Evolutionary conservation across 768 basidiomycete species (phyloP).

Genomic region (Clitopilus passeckerianus): DNA sequence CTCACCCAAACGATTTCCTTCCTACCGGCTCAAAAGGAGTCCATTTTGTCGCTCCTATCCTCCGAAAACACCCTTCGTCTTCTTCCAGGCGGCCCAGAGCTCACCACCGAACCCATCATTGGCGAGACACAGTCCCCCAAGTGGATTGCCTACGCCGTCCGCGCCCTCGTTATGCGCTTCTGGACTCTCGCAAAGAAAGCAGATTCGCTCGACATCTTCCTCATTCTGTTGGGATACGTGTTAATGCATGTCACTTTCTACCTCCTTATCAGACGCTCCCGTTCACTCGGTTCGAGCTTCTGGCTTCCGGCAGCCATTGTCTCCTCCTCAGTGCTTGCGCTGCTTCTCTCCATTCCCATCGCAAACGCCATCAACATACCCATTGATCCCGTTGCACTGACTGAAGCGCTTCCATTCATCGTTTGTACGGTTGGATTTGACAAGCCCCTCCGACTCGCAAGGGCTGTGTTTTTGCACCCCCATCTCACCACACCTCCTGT

Average conservation of each 20-base stretch:
- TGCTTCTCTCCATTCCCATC: conserved; percentile 80
- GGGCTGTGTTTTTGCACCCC: conserved; percentile 84
- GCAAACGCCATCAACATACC: conserved; percentile 71
- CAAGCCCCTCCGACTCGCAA: conserved; percentile 89
- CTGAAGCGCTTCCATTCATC: conserved; percentile 95
- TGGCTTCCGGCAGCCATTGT: conserved; percentile 66
- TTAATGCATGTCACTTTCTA: conserved; percentile 97
- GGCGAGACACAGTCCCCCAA: conserved; percentile 75
- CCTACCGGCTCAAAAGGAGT: conserved; percentile 40
- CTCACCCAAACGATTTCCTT: conserved; percentile 49
- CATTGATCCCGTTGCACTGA: conserved; percentile 89
- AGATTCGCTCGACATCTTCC: conserved; percentile 91
- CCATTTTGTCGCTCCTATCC: conserved; percentile 30
- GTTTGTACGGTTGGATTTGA: conserved; percentile 98
- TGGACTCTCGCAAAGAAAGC: conserved; percentile 58
- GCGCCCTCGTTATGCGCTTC: conserved; percentile 18
- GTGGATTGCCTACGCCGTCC: conserved; percentile 87
- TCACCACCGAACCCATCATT: conserved; percentile 26
- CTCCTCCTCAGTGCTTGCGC: conserved; percentile 74
- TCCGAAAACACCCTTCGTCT: conserved; percentile 17
- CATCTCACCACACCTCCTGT: conserved; percentile 42
- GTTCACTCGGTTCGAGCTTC: conserved; percentile 71
- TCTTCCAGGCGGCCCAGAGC: conserved; percentile 12
- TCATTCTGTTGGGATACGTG: conserved; percentile 89
- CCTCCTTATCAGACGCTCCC: conserved; percentile 82